phyloP scores from a whole-genome alignment of 2,329 filamentous ascomycete species.

The Thielaviopsis musarum region DNA sequence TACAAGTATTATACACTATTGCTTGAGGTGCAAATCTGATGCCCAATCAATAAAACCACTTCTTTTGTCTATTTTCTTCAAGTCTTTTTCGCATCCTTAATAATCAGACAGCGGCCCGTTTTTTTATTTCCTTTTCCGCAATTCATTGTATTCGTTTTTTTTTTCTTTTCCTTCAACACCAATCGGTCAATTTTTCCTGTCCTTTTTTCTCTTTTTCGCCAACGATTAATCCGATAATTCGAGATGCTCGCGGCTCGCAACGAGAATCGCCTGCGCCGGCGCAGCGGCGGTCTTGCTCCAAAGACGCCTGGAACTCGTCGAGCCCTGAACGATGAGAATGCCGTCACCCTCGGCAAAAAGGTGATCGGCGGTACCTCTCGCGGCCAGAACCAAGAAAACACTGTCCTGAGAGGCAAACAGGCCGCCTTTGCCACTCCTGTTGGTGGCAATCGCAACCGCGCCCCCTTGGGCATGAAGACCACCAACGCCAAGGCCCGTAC shows the following conservation, averaged over 20 bases:
- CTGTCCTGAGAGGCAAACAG: slow-evolving; percentile 6
- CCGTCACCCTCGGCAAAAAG: slow-evolving; percentile 15
- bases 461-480: slow-evolving; percentile 82
- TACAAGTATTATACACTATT: background rate
- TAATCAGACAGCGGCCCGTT: background rate
- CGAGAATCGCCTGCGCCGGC: slow-evolving; percentile 51
- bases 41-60: background rate
- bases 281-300: slow-evolving; percentile 27
- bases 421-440: slow-evolving; percentile 3
- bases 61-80: background rate
- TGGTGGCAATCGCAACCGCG: slow-evolving; percentile 40
- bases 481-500: slow-evolving; percentile 76
- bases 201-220: background rate
- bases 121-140: background rate
- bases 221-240: slow-evolving; percentile 5
- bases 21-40: background rate
- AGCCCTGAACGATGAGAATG: slow-evolving; percentile 75
- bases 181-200: background rate
- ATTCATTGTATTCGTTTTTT: background rate
- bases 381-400: slow-evolving; percentile 9
- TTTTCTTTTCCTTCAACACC: background rate
- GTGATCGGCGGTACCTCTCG: slow-evolving; percentile 5
- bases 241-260: slow-evolving; percentile 59
- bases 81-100: background rate
- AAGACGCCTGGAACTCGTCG: slow-evolving; percentile 66